phyloP scores from a whole-genome alignment of 371 early-diverging fungal species.

The Lichtheimia corymbifera region DNA sequence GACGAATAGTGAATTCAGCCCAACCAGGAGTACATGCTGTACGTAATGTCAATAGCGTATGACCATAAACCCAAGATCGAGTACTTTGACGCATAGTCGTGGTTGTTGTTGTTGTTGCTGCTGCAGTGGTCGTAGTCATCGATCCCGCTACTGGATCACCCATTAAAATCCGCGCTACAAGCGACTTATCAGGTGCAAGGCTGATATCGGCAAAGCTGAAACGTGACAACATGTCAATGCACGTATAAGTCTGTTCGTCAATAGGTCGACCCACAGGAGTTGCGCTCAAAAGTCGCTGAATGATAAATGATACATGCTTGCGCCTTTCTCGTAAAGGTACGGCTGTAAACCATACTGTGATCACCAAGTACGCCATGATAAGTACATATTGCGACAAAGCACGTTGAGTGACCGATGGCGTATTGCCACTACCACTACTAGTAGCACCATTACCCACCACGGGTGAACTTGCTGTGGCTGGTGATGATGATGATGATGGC shows the following conservation, averaged over 20 bases:
- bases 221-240: slow-evolving; percentile 91
- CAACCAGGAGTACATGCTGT: slow-evolving; percentile 68
- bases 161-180: slow-evolving; percentile 45
- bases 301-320: slow-evolving; percentile 82
- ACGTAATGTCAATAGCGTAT: slow-evolving; percentile 75
- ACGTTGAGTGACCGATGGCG: slow-evolving; percentile 18
- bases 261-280: slow-evolving; percentile 48
- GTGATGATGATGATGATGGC: slow-evolving; percentile 13
- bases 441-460: slow-evolving; percentile 5
- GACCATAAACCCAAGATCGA: slow-evolving; percentile 85
- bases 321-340: slow-evolving; percentile 73
- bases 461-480: slow-evolving; percentile 21
- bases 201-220: slow-evolving; percentile 79
- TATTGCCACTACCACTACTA: not conserved
- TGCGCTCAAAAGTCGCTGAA: slow-evolving; percentile 67
- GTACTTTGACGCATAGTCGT: slow-evolving; percentile 38
- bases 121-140: not conserved
- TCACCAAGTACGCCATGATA: slow-evolving; percentile 90
- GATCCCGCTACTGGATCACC: slow-evolving; percentile 21
- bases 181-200: slow-evolving; percentile 56
- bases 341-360: slow-evolving; percentile 85
- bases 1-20: slow-evolving; percentile 82
- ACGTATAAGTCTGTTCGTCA: slow-evolving; percentile 84
- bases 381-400: slow-evolving; percentile 79
- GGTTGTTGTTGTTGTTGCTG: not conserved